Evolutionary conservation across 2,329 filamentous ascomycete genomes (phyloP).

Genomic region (Aureobasidium leucospermi): DNA sequence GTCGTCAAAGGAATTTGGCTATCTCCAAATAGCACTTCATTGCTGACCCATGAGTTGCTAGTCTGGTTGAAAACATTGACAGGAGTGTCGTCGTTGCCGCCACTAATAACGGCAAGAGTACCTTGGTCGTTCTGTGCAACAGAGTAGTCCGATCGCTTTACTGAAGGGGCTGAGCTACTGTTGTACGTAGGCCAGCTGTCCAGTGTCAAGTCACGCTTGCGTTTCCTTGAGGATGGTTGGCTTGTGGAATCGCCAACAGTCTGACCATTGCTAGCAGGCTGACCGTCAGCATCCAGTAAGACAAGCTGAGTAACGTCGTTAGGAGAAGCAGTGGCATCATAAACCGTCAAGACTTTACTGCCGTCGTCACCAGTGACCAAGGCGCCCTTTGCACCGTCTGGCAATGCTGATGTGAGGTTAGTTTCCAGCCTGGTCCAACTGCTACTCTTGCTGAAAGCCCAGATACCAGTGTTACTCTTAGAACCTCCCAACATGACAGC

Average conservation of each 20-base stretch:
- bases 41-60: slow-evolving; percentile 71
- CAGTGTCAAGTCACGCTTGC: slow-evolving; percentile 49
- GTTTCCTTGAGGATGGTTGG: slow-evolving; percentile 27
- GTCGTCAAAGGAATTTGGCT: slow-evolving; percentile 26
- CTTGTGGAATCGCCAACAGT: slow-evolving; percentile 33
- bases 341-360: slow-evolving; percentile 71
- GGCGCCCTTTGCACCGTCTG: slow-evolving; percentile 37
- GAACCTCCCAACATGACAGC: slow-evolving; percentile 70
- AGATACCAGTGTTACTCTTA: slow-evolving; percentile 58
- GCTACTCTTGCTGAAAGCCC: slow-evolving; percentile 57
- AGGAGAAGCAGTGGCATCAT: slow-evolving; percentile 66
- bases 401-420: slow-evolving; percentile 46
- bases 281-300: slow-evolving; percentile 55
- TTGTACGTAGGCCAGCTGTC: slow-evolving; percentile 74
- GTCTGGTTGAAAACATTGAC: slow-evolving; percentile 71
- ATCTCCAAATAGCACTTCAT: slow-evolving; percentile 52
- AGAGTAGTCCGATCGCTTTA: slow-evolving; percentile 60
- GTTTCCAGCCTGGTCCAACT: slow-evolving; percentile 64
- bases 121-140: slow-evolving; percentile 61
- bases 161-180: slow-evolving; percentile 59
- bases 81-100: slow-evolving; percentile 60
- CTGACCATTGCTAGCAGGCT: slow-evolving; percentile 40
- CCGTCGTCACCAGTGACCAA: slow-evolving; percentile 66
- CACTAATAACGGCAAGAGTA: slow-evolving; percentile 63
- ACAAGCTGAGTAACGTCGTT: slow-evolving; percentile 67